phyloP scores from a whole-genome alignment of 768 basidiomycete species.

The Suillus plorans region DNA sequence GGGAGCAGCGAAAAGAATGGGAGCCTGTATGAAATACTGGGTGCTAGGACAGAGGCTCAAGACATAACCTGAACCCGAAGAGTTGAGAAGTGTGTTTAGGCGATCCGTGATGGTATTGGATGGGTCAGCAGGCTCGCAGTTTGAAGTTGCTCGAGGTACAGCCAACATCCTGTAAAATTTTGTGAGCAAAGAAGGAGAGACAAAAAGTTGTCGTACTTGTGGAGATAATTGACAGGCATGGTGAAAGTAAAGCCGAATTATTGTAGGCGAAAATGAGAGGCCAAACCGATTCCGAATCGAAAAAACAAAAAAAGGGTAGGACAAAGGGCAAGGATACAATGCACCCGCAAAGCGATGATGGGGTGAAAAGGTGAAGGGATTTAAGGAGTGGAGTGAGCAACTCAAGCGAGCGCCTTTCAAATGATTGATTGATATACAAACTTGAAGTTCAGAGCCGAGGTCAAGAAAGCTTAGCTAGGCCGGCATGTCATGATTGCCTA shows the following conservation, averaged over 20 bases:
- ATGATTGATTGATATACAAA: background rate
- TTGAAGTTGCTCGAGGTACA: conserved; percentile 8
- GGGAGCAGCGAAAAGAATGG: conserved; percentile 62
- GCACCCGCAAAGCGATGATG: background rate
- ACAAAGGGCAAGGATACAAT: background rate
- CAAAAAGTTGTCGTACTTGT: conserved; percentile 11
- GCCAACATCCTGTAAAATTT: background rate
- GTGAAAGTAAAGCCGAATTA: background rate
- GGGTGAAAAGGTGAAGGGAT: background rate
- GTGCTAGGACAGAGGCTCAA: conserved; percentile 64
- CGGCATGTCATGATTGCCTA: background rate
- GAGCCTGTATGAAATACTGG: conserved; percentile 63
- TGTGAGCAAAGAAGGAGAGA: background rate
- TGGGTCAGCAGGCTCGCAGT: conserved; percentile 49
- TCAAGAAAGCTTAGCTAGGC: background rate
- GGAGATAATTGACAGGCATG: conserved; percentile 15
- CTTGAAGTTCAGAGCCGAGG: background rate
- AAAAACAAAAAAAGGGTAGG: background rate
- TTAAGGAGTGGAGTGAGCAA: background rate
- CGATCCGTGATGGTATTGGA: conserved; percentile 62
- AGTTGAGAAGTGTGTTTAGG: conserved; percentile 61
- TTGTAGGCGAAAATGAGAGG: background rate
- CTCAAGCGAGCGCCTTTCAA: background rate
- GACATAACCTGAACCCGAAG: conserved; percentile 64
- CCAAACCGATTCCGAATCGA: too few relatives aligned